Evolutionary conservation across 495 filamentous ascomycete genomes (phyloP), one percentile per base, ranked within the genome.

Genomic region (Aspergillus hancockii): DNA sequence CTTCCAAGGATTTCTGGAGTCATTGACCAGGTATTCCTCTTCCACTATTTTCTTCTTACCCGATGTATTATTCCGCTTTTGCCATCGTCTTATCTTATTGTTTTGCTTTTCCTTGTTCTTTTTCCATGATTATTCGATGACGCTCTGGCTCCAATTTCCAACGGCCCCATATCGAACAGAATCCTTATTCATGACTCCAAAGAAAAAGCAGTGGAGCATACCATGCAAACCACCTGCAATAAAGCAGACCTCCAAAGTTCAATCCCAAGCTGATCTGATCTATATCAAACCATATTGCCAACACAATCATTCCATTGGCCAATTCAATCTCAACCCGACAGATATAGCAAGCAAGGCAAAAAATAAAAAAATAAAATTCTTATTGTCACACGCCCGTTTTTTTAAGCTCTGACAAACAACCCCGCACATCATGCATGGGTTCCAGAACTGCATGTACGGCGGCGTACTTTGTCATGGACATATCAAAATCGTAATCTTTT

Each of bases 391-490:
- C 13, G 18, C 43, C 21, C 8, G 8, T 47, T n/a, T 18, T 23
- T 47, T 18, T 43, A 43, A 47, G 8, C 9, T 23, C 8, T 23
- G 43, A 16, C 18, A n/a, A 21, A 16, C 43, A 47, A 23, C 16
- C 41, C 16, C 19, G 41, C 41, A 36, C 34, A 36, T 36, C 38
- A 47, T 47, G 43, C 43, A 47, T 62, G 60, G 19, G 40, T 49
- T 22, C 43, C 43, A 47, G 21, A n/a, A 47, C 43, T 47, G 19
- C 43, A 47, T n/a, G n/a, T 36, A 10, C 34, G 2, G 13, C 8
- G 2, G 3, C 8, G 34, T 57, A 61, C 59, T 57, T 61, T 61
- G 34, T 55, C 32, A 28, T 46, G 28, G 25, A 34, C 58, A 55
- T 61, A 61, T 52, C 52, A 34, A 51, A 34, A 47, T 36, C 46